Percentiles rank a stretch among this genome's conserved stretches.
Evolutionary conservation across 371 early-diverging fungal genomes (phyloP).

Genomic region (Saksenaea oblongispora): DNA sequence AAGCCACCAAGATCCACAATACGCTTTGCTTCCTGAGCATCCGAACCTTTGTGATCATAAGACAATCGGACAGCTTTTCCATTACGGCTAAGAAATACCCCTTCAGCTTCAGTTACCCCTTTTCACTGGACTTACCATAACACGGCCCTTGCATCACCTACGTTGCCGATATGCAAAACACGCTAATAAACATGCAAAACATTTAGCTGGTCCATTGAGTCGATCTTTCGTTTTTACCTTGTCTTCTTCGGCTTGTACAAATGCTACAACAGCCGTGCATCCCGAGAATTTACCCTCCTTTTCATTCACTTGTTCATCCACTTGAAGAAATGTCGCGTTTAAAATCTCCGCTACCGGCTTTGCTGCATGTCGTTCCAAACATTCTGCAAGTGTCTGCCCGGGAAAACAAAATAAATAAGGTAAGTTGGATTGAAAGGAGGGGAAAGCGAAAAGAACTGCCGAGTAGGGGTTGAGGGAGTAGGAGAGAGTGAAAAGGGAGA

Average conservation of each 20-base stretch:
- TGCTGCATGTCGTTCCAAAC: slow-evolving; percentile 10
- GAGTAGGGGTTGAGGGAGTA: background rate
- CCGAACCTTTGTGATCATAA: slow-evolving; percentile 98
- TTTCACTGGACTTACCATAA: slow-evolving; percentile 59
- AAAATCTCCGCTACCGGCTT: slow-evolving; percentile 77
- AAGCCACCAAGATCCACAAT: slow-evolving; percentile 94
- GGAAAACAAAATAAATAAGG: background rate
- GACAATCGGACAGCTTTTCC: slow-evolving; percentile 88
- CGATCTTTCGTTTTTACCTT: slow-evolving; percentile 30
- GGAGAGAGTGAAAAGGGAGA: background rate
- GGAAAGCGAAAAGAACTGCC: background rate
- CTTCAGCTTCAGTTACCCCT: background rate
- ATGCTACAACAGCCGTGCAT: slow-evolving; percentile 91
- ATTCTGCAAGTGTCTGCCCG: slow-evolving; percentile 22
- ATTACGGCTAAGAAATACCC: slow-evolving; percentile 59
- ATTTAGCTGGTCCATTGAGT: background rate
- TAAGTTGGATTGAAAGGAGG: background rate
- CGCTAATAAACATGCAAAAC: slow-evolving; percentile 49
- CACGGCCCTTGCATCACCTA: slow-evolving; percentile 95
- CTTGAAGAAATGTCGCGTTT: slow-evolving; percentile 80
- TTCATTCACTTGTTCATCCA: slow-evolving; percentile 78
- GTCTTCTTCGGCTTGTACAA: slow-evolving; percentile 51
- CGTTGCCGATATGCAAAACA: slow-evolving; percentile 92
- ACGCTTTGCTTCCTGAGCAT: slow-evolving; percentile 84
- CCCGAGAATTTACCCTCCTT: slow-evolving; percentile 80